Base-by-base conservation (phyloP, 1,139 yeast genomes). In the Zygosaccharomyces pseudobailii region DNA sequence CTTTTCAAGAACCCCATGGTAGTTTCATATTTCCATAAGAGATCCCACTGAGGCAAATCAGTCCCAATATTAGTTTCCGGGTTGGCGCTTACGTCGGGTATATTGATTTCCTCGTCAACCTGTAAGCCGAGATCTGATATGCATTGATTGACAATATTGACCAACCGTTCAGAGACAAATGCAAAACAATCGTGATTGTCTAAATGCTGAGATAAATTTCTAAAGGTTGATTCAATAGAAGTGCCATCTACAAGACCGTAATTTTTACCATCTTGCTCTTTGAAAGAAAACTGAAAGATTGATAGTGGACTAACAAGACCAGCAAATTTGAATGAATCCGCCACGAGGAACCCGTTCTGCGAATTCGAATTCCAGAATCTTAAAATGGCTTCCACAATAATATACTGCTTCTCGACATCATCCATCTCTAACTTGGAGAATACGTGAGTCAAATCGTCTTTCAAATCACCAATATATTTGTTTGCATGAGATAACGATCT, bases 401-500 rank as follows among this genome's bases (percentile, higher is more conserved):
- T 73, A 37, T 45, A 49, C 50, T 71, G 73, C 50, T 70, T 70
- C 22, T 45, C 51, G 4, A 52, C 60, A 8, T 62, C 55, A 32
- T 61, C 63, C 5, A 61, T 55, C 35, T 63, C 62, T 21, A 65
- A 62, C 62, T 61, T 73, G 73, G 66, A 73, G 8, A 77, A 62
- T 22, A 82, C 65, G 22, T 74, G 73, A 48, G 70, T 66, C 54
- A 90, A 69, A 48, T 81, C 74, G 39, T 72, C 73, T 32, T 73
- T 68, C 46, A 82, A 77, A 50, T 82, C 76, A 36, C 76, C 74
- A 50, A 88, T 73, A 63, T 86, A 82, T 56, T 80, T 80, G 46
- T 82, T 83, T 36, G 89, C 89, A 48, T 95, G 95, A 22, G 95
- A 87, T 40, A 90, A 76, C 0, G 97, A 89, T 62, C 97, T 78